These are phyloP conservation scores for Globisporangium parvum DNA, from an alignment of 352 stramenopile genomes.

Conservation along the genomic window DNA sequence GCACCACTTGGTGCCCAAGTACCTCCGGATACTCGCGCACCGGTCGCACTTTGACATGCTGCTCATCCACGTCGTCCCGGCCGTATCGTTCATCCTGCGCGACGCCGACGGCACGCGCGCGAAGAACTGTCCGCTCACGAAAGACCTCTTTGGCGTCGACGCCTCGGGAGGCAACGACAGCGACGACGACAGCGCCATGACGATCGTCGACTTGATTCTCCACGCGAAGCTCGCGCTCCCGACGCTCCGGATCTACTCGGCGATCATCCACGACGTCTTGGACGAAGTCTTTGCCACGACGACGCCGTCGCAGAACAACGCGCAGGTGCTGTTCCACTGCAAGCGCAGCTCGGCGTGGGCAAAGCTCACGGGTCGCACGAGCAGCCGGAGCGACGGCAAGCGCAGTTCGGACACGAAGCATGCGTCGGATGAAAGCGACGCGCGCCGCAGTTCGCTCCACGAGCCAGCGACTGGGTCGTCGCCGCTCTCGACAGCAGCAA, in stretches of 20 bases:
- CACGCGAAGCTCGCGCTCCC: conserved; percentile 59
- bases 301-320: conserved; percentile 60
- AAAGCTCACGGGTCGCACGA: conserved; percentile 43
- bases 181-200: conserved; percentile 32
- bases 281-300: conserved; percentile 64
- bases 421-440: conserved; percentile 7
- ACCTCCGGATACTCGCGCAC: conserved; percentile 55
- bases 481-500: neutral
- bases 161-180: conserved; percentile 8
- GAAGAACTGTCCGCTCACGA: conserved; percentile 66
- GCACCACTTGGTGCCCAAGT: conserved; percentile 51
- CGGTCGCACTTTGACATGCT: conserved; percentile 82
- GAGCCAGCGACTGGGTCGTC: neutral
- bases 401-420: conserved; percentile 14
- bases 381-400: conserved; percentile 26
- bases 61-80: conserved; percentile 78
- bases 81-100: conserved; percentile 72
- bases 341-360: conserved; percentile 57
- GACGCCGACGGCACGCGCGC: conserved; percentile 55
- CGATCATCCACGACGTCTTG: conserved; percentile 70
- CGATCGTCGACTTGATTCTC: conserved; percentile 51
- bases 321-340: conserved; percentile 62
- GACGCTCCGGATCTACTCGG: conserved; percentile 65
- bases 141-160: conserved; percentile 54
- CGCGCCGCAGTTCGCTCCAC: conserved; percentile 24